These are phyloP conservation scores for Bruguiera sexangula DNA, from an alignment of 345 rosid species.

Conservation along the genomic window DNA sequence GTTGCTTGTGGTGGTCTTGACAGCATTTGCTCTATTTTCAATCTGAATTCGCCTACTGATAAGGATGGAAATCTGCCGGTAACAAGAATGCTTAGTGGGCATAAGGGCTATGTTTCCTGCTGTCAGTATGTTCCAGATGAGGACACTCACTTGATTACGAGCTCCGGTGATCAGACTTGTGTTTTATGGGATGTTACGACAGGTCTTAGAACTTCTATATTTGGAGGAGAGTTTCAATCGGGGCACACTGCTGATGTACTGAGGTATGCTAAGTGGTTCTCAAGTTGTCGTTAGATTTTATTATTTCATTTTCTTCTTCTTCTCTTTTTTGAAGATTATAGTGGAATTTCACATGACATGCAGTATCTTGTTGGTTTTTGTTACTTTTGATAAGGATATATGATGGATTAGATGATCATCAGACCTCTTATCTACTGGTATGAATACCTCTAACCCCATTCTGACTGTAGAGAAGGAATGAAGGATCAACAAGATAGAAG, in stretches of 20 bases:
- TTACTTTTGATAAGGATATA: background rate
- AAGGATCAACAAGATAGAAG: too few species aligned
- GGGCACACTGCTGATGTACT: constrained; percentile 94
- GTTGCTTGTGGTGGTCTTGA: constrained; percentile 99
- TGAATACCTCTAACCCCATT: too few species aligned
- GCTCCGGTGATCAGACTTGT: constrained; percentile 93
- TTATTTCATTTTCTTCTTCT: constrained; percentile 5
- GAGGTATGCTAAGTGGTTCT: constrained; percentile 45
- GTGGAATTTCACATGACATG: background rate
- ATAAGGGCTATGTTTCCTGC: constrained; percentile 85
- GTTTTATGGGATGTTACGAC: constrained; percentile 93
- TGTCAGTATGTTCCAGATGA: constrained; percentile 95
- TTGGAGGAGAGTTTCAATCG: constrained; percentile 96
- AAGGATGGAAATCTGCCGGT: constrained; percentile 79
- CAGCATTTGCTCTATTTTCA: constrained; percentile 86
- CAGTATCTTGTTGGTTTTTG: constrained; percentile 2
- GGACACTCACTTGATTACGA: constrained; percentile 76
- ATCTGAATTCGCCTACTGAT: constrained; percentile 76
- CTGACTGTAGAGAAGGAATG: too few species aligned
- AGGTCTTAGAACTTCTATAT: constrained; percentile 88
- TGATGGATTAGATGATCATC: constrained; percentile 4
- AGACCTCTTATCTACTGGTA: too few species aligned
- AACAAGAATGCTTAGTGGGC: constrained; percentile 78
- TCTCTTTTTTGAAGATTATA: background rate
- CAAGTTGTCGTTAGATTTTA: constrained; percentile 2